Evolutionary conservation across 345 rosid species (phyloP), one percentile per base, ranked within the genome.

Genomic region (Populus nigra): DNA sequence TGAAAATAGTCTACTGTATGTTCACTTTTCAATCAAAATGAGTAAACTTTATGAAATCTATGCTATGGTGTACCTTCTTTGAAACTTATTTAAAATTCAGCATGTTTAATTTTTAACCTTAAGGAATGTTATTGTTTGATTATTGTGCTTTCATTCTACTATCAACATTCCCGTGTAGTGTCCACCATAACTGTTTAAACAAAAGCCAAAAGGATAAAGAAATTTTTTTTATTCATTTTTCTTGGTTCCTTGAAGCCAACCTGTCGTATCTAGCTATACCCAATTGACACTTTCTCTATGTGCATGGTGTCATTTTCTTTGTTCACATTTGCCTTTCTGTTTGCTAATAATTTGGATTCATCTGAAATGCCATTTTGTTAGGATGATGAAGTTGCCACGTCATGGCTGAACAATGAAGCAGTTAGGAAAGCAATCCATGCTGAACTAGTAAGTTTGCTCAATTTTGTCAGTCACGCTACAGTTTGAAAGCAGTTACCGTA

Each of bases 341-440:
- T 36, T 70, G 36, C 27, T 12, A 27, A 0, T 7, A 36, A 27
- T 20, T 61, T 65, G 39, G 73, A 66, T 50, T 31, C 59, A 53
- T 55, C n/a, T 65, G 35, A 36, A 74, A 31, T 68, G 75, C 47
- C 9, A 72, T 75, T 55, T 53, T 36, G 81, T 82, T 74, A 93
- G 99, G 84, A 89, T 72, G 99, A 91, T 82, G 85, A 80, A 84
- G 91, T 91, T 82, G 99, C 98, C 49, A 91, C 88, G 17, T 22
- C 77, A 1, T 95, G 99, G 99, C 84, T 95, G 27, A 89, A 93
- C 74, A 82, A 89, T 77, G 85, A 84, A 59, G 86, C 84, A 20
- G 90, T 95, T 49, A 89, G 99, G 87, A 84, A 84, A 82, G 98
- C 88, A 2, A 78, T 93, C 81, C 91, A 92, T 80, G 97, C 92